Conservation (phyloP, 306 rosid genomes). For the Canavalia ensiformis region DNA sequence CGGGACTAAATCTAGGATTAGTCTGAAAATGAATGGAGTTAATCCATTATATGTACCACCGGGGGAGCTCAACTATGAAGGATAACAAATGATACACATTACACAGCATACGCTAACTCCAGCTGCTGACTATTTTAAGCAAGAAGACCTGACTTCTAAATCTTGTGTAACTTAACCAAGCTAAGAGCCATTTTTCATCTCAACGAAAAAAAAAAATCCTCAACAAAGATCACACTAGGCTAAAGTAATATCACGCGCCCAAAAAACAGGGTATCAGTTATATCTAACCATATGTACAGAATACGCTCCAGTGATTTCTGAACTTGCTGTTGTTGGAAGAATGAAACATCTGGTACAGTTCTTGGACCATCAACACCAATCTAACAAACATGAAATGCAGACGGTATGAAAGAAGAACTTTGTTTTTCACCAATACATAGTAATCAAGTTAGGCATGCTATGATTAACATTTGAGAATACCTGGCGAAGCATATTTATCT, state of each 20-base stretch:
- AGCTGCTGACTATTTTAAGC: conserved; percentile 26
- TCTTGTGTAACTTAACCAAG: conserved; percentile 23
- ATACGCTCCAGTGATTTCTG: conserved; percentile 95
- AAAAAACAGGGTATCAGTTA: conserved; percentile 26
- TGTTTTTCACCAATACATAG: background rate
- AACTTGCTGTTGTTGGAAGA: conserved; percentile 88
- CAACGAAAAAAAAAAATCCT: conserved; percentile 14
- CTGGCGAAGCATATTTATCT: conserved; percentile 99
- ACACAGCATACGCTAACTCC: background rate
- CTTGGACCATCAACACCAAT: conserved; percentile 95
- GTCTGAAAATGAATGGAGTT: background rate
- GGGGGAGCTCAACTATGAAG: conserved; percentile 2
- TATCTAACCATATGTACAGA: conserved; percentile 85
- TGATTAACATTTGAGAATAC: conserved; percentile 47
- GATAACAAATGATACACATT: background rate
- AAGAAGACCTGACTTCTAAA: conserved; percentile 20
- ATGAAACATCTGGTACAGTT: conserved; percentile 92
- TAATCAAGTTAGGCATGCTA: conserved; percentile 37
- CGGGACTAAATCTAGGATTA: background rate
- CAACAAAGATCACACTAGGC: conserved; percentile 19
- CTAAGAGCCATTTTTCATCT: conserved; percentile 10
- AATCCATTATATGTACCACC: background rate
- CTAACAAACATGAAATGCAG: conserved; percentile 51
- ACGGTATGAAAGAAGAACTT: conserved; percentile 40
- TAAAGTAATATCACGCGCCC: conserved; percentile 19